Conservation (phyloP, 2,329 filamentous ascomycete genomes). For the Colletotrichum melonis region DNA sequence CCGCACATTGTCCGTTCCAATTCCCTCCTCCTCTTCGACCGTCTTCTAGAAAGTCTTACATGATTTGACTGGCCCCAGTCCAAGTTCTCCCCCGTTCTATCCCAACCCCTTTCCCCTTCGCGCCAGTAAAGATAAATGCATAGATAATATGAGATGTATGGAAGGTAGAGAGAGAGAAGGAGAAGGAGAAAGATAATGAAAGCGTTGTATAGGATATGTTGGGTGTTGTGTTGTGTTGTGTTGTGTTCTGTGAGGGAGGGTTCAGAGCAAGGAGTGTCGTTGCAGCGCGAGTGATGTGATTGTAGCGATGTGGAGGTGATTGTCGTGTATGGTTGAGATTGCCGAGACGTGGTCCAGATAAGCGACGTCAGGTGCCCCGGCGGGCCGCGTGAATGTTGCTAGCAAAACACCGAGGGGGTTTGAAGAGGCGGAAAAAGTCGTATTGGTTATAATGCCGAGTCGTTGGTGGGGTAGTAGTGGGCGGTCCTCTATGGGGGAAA, state of each 20-base stretch:
- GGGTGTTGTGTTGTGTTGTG: neutral
- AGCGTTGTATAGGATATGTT: neutral
- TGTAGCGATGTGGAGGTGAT: neutral
- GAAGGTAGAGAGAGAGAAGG: neutral
- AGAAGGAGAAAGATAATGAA: neutral
- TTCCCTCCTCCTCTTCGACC: neutral
- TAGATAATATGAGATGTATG: conserved; percentile 24
- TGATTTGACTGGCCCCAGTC: neutral
- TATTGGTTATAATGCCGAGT: neutral
- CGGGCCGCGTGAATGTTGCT: neutral
- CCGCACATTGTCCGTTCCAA: neutral
- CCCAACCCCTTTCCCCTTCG: neutral
- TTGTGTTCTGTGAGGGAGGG: neutral
- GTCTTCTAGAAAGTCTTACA: neutral
- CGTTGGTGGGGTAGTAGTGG: conserved; percentile 1
- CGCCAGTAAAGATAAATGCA: conserved; percentile 24
- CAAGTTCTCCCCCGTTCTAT: conserved; percentile 1
- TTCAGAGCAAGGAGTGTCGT: neutral
- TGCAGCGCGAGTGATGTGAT: neutral
- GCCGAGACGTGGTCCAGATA: conserved; percentile 29
- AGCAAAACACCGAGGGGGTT: neutral
- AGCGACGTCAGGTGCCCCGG: conserved; percentile 3
- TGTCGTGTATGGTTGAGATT: conserved; percentile 18
- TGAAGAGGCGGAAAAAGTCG: neutral
- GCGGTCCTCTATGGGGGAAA: neutral